Conservation (phyloP, 2,329 filamentous ascomycete genomes). For the Dryadomyces sulphureus region DNA sequence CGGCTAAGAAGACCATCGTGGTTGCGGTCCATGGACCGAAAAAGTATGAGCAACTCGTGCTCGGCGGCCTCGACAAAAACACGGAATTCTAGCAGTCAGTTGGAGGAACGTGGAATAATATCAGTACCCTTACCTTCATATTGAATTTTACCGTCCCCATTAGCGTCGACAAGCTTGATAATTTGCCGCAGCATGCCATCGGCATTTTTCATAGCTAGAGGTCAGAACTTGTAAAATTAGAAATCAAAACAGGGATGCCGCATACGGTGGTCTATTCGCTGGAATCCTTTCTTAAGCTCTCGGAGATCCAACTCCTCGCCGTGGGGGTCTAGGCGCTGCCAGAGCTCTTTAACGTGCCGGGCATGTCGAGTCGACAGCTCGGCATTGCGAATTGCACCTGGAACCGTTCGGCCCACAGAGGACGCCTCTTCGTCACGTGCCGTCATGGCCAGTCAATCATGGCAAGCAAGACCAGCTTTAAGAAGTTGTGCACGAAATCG, state of each 20-base stretch:
- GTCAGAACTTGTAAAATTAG: background rate
- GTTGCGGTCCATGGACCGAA: constrained; percentile 75
- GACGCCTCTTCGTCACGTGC: constrained; percentile 2
- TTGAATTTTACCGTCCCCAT: constrained; percentile 78
- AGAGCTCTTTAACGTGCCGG: constrained; percentile 68
- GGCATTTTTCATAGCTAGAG: constrained; percentile 68
- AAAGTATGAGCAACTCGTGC: constrained; percentile 65
- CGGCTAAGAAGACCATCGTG: constrained; percentile 76
- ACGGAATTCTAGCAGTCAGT: constrained; percentile 56
- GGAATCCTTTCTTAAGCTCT: constrained; percentile 70
- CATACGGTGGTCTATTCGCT: constrained; percentile 81
- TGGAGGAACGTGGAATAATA: no score
- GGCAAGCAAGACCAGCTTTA: background rate
- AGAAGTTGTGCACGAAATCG: no score
- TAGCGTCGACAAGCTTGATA: constrained; percentile 66
- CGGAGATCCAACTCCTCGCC: constrained; percentile 68
- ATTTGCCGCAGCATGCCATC: constrained; percentile 71
- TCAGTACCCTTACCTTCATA: constrained; percentile 51
- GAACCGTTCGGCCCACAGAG: background rate
- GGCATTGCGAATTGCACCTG: background rate
- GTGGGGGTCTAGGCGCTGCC: constrained; percentile 66
- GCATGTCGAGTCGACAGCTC: constrained; percentile 57
- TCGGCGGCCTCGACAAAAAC: constrained; percentile 80
- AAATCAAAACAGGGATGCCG: background rate
- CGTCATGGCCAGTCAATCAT: constrained; percentile 4